Base-by-base conservation (phyloP, 2,329 filamentous ascomycete genomes). In the Rhynchosporium graminicola region DNA sequence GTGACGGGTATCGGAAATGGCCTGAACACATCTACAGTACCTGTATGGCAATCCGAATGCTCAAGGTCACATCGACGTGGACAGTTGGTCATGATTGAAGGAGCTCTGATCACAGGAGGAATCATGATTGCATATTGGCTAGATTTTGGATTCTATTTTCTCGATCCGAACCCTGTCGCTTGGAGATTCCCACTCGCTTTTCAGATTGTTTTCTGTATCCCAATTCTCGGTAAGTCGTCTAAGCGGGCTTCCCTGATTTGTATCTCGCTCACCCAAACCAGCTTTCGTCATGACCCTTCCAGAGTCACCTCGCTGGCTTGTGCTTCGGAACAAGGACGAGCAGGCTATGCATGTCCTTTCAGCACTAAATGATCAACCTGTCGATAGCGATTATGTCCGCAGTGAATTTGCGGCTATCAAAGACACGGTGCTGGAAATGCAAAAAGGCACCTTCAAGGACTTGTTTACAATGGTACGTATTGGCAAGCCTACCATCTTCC, bases 371-470 rank as follows among this genome's bases (percentile, higher is more conserved):
- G 76, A 80, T 58, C 65, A 67, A 3, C 70, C 79, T 4, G 64
- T 78, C 6, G 78, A 87, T 28, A 26, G 83, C 63, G 79, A 78
- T 20, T 77, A 83, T 57, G 82, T 87, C n/a, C 76, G 81, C 46
- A 76, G 82, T 40, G 83, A 89, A 71, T 77, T 79, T 59, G 59
- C 70, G 3, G 76, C 77, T 45, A 82, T 82, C 67, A 83, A 84
- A 69, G 83, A 87, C 59, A 85, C 89, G 0, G 87, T 90, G n/a
- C 76, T 85, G n/a, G 88, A 92, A 71, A 77, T 67, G 33, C 64
- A 64, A 7, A 48, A 63, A 10, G 58, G 63, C 29, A 68, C 68
- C 4, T 76, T 77, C 72, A 76, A 73, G 33, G 78, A 79, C 7
- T 75, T 83, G 3, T 79, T 83, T 65, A 80, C 79, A 8, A 79